These are phyloP conservation scores for Neurospora crassa DNA, from an alignment of 2,329 filamentous ascomycete species.

Conservation along the genomic window DNA sequence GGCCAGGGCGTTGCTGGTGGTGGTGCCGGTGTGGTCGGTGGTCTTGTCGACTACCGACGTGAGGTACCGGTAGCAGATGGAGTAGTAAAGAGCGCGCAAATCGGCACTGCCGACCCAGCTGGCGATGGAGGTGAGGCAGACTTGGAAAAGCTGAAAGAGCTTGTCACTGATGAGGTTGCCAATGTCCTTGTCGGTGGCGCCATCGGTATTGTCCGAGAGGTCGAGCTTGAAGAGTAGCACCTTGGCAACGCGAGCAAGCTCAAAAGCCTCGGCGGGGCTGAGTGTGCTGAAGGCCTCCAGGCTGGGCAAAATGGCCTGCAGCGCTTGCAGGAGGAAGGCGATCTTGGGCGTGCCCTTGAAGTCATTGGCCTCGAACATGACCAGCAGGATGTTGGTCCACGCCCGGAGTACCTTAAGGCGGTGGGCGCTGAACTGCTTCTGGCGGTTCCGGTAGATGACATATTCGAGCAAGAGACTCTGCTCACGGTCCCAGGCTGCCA, in stretches of 20 bases:
- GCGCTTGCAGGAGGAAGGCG: conserved; percentile 72
- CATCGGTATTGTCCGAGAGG: conserved; percentile 29
- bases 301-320: conserved; percentile 82
- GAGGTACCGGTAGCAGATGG: conserved; percentile 81
- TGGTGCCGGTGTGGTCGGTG: conserved; percentile 1
- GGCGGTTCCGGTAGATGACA: conserved; percentile 53
- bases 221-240: conserved; percentile 64
- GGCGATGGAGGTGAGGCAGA: conserved; percentile 70
- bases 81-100: conserved; percentile 79
- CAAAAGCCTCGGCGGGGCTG: conserved; percentile 58
- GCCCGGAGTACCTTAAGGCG: conserved; percentile 63
- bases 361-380: conserved; percentile 75
- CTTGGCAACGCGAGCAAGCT: conserved; percentile 69
- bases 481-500: conserved; percentile 44
- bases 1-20: conserved; percentile 31
- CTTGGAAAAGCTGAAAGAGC: conserved; percentile 83
- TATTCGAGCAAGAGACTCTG: conserved; percentile 51
- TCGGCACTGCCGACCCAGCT: conserved; percentile 60
- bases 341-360: conserved; percentile 63
- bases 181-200: conserved; percentile 25
- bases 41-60: conserved; percentile 51
- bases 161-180: conserved; percentile 79
- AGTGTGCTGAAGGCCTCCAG: conserved; percentile 68
- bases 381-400: conserved; percentile 76
- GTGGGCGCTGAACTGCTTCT: conserved; percentile 44